Evolutionary conservation across 202 grass and related monocot genomes (phyloP).

Genomic region (Carex arenaria): DNA sequence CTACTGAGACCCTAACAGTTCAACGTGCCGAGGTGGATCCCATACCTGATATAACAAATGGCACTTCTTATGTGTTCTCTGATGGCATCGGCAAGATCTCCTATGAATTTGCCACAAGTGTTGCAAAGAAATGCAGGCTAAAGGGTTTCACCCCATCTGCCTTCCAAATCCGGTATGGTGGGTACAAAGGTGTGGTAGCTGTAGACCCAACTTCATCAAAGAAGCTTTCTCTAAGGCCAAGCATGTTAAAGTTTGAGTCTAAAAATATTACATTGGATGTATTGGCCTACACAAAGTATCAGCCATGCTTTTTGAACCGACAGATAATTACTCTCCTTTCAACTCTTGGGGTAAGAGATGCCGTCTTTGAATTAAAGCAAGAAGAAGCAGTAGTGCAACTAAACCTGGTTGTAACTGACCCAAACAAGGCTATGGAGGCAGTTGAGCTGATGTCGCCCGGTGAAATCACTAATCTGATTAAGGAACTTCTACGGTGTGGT

Average conservation of each 20-base stretch:
- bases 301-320: slow-evolving; percentile 68
- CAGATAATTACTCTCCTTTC: slow-evolving; percentile 90
- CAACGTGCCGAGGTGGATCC: slow-evolving; percentile 35
- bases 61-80: slow-evolving; percentile 60
- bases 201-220: slow-evolving; percentile 48
- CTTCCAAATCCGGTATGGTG: slow-evolving; percentile 92
- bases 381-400: slow-evolving; percentile 49
- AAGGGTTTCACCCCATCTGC: slow-evolving; percentile 61
- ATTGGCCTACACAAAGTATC: slow-evolving; percentile 85
- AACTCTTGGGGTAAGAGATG: slow-evolving; percentile 55
- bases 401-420: slow-evolving; percentile 56
- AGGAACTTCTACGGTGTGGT: slow-evolving; percentile 60
- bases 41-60: slow-evolving; percentile 65
- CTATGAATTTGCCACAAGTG: slow-evolving; percentile 56
- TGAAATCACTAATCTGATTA: slow-evolving; percentile 63
- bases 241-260: slow-evolving; percentile 83
- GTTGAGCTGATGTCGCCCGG: slow-evolving; percentile 73
- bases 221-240: slow-evolving; percentile 79
- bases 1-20: slow-evolving; percentile 74
- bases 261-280: slow-evolving; percentile 77
- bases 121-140: slow-evolving; percentile 63
- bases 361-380: slow-evolving; percentile 67
- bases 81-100: slow-evolving; percentile 96
- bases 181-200: slow-evolving; percentile 88
- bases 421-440: slow-evolving; percentile 46